Evolutionary conservation across 2,329 filamentous ascomycete species (phyloP).

Genomic region (Colletotrichum incanum): DNA sequence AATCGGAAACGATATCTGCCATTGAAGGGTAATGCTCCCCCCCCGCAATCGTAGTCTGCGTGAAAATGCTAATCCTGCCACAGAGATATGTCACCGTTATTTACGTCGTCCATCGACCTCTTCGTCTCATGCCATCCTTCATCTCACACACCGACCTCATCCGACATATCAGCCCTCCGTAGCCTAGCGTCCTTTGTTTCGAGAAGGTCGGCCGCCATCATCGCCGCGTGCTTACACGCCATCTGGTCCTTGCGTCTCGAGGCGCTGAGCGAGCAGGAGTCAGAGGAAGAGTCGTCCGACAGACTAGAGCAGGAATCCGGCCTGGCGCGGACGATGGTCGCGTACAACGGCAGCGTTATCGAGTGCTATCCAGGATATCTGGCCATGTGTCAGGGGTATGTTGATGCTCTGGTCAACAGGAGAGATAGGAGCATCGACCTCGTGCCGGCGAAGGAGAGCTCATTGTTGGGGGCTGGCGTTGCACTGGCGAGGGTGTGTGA

Average conservation of each 20-base stretch:
- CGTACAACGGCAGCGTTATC: constrained; percentile 85
- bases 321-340: constrained; percentile 71
- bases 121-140: constrained; percentile 69
- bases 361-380: constrained; percentile 83
- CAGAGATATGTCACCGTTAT: constrained; percentile 62
- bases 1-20: constrained; percentile 72
- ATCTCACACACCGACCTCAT: constrained; percentile 54
- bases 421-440: constrained; percentile 68
- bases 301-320: constrained; percentile 67
- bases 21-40: constrained; percentile 68
- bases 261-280: constrained; percentile 57
- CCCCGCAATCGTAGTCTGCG: background rate
- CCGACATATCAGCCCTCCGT: constrained; percentile 68
- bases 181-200: constrained; percentile 69
- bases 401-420: constrained; percentile 70
- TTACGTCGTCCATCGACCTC: constrained; percentile 61
- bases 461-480: constrained; percentile 82
- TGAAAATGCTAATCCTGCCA: constrained; percentile 13
- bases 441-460: constrained; percentile 81
- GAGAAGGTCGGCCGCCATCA: constrained; percentile 71
- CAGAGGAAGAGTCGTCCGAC: constrained; percentile 45
- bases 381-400: constrained; percentile 72
- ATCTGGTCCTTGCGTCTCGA: constrained; percentile 72
- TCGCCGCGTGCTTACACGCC: constrained; percentile 72
- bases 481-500: constrained; percentile 64